These are phyloP conservation scores for Phytophthora sp. DNA, from an alignment of 352 stramenopile genomes.

Conservation along the genomic window DNA sequence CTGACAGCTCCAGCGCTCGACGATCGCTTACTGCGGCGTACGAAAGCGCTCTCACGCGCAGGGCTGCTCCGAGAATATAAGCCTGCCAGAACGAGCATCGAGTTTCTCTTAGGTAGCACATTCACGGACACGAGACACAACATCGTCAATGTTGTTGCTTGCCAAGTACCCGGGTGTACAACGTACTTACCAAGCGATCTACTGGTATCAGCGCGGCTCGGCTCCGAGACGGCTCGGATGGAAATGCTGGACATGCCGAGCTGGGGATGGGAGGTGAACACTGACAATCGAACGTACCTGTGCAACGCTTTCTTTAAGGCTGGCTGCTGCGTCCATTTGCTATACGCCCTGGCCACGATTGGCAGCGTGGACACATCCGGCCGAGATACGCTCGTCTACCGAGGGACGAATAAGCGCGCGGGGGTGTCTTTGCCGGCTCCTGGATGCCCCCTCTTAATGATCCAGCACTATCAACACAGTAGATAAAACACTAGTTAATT, in stretches of 20 bases:
- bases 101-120: background rate
- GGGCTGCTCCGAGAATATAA: background rate
- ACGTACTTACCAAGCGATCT: background rate
- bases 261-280: slow-evolving; percentile 1
- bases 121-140: background rate
- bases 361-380: background rate
- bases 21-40: background rate
- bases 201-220: background rate
- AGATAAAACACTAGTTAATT: no score
- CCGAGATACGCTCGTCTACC: slow-evolving; percentile 2
- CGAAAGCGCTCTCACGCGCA: background rate
- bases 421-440: background rate
- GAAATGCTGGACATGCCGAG: slow-evolving; percentile 4
- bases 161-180: background rate
- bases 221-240: background rate
- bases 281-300: background rate
- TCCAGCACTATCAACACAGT: background rate
- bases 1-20: background rate
- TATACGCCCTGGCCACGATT: background rate
- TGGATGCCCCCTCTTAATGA: background rate
- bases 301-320: slow-evolving; percentile 9
- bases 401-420: slow-evolving; percentile 1
- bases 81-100: background rate
- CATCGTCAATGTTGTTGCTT: background rate
- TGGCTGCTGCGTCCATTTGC: slow-evolving; percentile 10